phyloP scores from a whole-genome alignment of 495 filamentous ascomycete genomes.

The Xylaria grammica region DNA sequence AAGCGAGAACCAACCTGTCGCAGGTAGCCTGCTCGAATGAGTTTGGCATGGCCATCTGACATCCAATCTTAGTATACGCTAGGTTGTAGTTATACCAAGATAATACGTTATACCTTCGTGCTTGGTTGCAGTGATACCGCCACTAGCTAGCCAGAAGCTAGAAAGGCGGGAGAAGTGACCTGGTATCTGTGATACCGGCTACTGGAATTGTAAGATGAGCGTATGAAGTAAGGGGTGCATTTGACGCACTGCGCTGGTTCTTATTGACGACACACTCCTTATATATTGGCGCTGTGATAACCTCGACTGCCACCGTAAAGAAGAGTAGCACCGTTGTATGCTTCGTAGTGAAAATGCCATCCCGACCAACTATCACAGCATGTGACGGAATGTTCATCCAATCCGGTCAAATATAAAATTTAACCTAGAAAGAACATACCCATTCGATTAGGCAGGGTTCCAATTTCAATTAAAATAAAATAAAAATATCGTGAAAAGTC shows the following conservation, averaged over 20 bases:
- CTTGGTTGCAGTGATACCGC: slow-evolving; percentile 66
- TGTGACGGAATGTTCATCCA: not conserved
- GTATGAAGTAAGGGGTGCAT: not conserved
- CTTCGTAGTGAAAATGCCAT: slow-evolving; percentile 31
- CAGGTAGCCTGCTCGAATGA: slow-evolving; percentile 80
- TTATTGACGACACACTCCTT: slow-evolving; percentile 11
- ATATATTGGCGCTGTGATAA: not conserved
- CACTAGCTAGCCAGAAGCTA: slow-evolving; percentile 77
- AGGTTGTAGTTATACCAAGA: not conserved
- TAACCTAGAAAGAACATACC: no score
- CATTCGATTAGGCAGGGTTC: no score
- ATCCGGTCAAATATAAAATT: no score
- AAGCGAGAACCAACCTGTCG: slow-evolving; percentile 62
- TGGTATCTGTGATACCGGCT: not conserved
- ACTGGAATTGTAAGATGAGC: not conserved
- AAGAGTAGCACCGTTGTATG: slow-evolving; percentile 16
- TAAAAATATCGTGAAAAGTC: no score
- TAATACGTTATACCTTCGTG: slow-evolving; percentile 48
- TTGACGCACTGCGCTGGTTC: slow-evolving; percentile 23
- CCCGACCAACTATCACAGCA: slow-evolving; percentile 25
- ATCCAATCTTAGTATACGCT: slow-evolving; percentile 28
- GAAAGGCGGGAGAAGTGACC: slow-evolving; percentile 59
- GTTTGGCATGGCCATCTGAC: slow-evolving; percentile 71
- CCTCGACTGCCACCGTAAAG: not conserved
- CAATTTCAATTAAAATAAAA: no score